phyloP scores from a whole-genome alignment of 2,329 filamentous ascomycete species.

The Endoconidiophora polonica region DNA sequence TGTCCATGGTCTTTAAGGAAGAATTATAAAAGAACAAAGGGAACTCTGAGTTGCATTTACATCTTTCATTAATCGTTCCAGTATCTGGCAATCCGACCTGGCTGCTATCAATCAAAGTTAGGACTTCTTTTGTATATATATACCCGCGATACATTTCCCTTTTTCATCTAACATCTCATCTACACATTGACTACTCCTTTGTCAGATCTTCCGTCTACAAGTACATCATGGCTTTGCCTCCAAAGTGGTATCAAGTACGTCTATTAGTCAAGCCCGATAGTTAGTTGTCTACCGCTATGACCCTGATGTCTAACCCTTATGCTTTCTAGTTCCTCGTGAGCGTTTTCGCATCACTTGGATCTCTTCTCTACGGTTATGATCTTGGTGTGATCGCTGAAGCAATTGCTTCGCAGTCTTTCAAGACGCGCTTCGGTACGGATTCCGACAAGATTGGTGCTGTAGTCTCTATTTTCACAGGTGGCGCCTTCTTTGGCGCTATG shows the following conservation, averaged over 20 bases:
- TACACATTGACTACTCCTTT: background rate
- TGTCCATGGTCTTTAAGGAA: too few species aligned
- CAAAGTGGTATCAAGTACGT: conserved; percentile 24
- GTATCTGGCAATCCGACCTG: too few species aligned
- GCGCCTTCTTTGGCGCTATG: conserved; percentile 54
- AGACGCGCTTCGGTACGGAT: conserved; percentile 10
- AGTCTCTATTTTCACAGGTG: conserved; percentile 62
- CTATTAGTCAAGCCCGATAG: background rate
- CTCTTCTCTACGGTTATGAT: conserved; percentile 38
- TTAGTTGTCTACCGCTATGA: background rate
- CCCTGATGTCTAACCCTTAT: background rate
- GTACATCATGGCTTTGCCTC: conserved; percentile 25
- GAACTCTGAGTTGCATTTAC: too few species aligned
- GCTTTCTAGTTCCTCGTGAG: conserved; percentile 30
- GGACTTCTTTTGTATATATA: background rate
- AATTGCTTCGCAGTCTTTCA: conserved; percentile 31
- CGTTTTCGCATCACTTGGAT: conserved; percentile 39
- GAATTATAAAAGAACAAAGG: too few species aligned
- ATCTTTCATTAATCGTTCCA: too few species aligned
- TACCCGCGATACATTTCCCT: background rate
- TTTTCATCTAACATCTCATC: background rate
- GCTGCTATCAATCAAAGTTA: too few species aligned
- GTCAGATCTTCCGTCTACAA: background rate
- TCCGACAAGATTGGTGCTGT: conserved; percentile 42
- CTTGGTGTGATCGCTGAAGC: conserved; percentile 36